These are phyloP conservation scores for Purpureocillium lavendulum DNA, from an alignment of 2,329 filamentous ascomycete species.

Conservation along the genomic window DNA sequence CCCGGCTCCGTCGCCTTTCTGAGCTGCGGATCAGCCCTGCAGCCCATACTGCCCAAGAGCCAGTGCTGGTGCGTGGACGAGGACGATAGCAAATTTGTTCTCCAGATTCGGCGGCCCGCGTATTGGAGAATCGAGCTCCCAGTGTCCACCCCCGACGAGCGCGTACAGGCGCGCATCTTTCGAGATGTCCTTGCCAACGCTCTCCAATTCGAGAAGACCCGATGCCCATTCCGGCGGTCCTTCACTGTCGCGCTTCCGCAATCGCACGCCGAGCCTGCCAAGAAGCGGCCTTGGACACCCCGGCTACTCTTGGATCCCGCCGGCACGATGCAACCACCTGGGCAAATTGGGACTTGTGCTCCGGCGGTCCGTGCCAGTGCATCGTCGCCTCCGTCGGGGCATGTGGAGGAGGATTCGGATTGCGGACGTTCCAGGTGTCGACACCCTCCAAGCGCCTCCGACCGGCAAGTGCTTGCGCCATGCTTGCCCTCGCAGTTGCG, in stretches of 20 bases:
- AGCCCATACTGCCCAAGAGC: slow-evolving; percentile 80
- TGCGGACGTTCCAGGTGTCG: too few species aligned
- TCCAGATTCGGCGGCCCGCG: slow-evolving; percentile 72
- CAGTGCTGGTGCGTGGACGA: slow-evolving; percentile 93
- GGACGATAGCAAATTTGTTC: slow-evolving; percentile 70
- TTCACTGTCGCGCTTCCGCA: slow-evolving; percentile 71
- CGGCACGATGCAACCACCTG: too few species aligned
- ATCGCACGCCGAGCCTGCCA: slow-evolving; percentile 53
- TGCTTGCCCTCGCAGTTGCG: too few species aligned
- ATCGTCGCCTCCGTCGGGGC: too few species aligned
- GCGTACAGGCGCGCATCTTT: slow-evolving; percentile 54
- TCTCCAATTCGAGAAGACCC: slow-evolving; percentile 78
- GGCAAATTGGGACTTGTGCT: too few species aligned
- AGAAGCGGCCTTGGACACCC: slow-evolving; percentile 62
- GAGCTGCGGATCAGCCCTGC: slow-evolving; percentile 73
- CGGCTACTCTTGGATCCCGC: too few species aligned
- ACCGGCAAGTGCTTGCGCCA: too few species aligned
- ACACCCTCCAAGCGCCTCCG: too few species aligned
- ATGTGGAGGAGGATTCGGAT: too few species aligned
- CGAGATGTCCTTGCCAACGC: slow-evolving; percentile 63
- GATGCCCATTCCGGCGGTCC: slow-evolving; percentile 72
- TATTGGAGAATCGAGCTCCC: slow-evolving; percentile 91
- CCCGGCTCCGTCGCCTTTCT: slow-evolving; percentile 82
- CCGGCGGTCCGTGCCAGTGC: too few species aligned
- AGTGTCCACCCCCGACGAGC: slow-evolving; percentile 36